phyloP scores from a whole-genome alignment of 441 rosid genomes.

The Melastoma candidum region DNA sequence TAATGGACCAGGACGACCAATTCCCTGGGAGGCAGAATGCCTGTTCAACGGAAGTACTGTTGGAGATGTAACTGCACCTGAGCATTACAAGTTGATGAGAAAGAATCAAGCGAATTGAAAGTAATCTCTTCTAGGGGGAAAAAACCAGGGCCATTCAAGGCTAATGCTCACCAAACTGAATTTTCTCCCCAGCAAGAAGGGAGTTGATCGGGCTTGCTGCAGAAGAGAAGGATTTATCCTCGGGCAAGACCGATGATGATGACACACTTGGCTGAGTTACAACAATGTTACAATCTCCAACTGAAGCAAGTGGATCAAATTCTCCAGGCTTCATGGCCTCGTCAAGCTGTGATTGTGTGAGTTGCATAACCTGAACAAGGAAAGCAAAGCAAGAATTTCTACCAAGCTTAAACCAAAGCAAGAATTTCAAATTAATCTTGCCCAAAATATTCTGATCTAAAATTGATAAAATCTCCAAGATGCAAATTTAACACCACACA shows the following conservation, averaged over 20 bases:
- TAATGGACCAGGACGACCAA: constrained; percentile 47
- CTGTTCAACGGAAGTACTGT: constrained; percentile 53
- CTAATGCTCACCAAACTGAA: constrained; percentile 78
- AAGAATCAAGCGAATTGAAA: constrained; percentile 9
- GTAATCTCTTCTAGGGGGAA: neutral
- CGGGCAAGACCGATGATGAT: constrained; percentile 39
- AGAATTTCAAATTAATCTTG: too few species aligned
- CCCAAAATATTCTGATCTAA: too few species aligned
- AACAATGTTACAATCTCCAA: constrained; percentile 50
- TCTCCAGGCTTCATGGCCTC: constrained; percentile 84
- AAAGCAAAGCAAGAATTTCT: neutral
- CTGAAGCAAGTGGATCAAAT: constrained; percentile 53
- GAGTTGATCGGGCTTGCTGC: constrained; percentile 70
- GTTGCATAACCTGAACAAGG: constrained; percentile 56
- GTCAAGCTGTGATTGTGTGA: constrained; percentile 84
- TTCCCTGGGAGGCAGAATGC: constrained; percentile 42
- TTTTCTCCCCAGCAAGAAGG: constrained; percentile 89
- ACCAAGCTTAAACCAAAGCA: too few species aligned
- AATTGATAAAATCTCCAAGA: too few species aligned
- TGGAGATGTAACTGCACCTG: constrained; percentile 95
- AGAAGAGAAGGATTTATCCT: constrained; percentile 62
- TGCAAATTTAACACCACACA: too few species aligned
- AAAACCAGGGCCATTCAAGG: neutral
- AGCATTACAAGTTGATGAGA: constrained; percentile 8
- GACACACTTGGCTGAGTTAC: constrained; percentile 41